These are phyloP conservation scores for Tetrahymena borealis DNA, from an alignment of 73 alveolate species.

Conservation along the genomic window DNA sequence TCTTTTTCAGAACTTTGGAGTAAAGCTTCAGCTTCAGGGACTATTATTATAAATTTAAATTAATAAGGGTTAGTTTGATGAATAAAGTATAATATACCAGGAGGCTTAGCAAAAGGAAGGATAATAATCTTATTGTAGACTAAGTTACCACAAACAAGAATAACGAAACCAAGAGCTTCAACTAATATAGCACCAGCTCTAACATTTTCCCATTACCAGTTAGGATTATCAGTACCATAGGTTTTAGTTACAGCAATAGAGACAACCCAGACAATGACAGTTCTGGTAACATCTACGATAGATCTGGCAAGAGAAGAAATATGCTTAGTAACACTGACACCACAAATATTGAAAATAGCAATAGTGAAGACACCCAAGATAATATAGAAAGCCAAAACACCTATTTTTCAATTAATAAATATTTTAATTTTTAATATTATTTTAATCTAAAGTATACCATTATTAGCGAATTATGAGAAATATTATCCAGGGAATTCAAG, in stretches of 20 bases:
- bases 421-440: neutral
- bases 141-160: slow-evolving; percentile 72
- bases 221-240: neutral
- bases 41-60: neutral
- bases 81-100: neutral
- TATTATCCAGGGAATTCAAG: slow-evolving; percentile 33
- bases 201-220: slow-evolving; percentile 31
- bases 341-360: slow-evolving; percentile 83
- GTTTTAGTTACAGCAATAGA: slow-evolving; percentile 14
- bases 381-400: slow-evolving; percentile 35
- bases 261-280: slow-evolving; percentile 77
- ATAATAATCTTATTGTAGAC: slow-evolving; percentile 75
- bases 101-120: neutral
- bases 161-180: slow-evolving; percentile 66
- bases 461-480: neutral
- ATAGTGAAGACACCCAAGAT: slow-evolving; percentile 68
- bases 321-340: slow-evolving; percentile 86
- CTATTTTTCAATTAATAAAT: neutral
- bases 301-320: slow-evolving; percentile 79
- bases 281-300: slow-evolving; percentile 75
- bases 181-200: slow-evolving; percentile 12
- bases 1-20: neutral
- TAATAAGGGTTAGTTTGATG: neutral
- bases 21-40: neutral
- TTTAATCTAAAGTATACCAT: neutral